These are phyloP conservation scores for Boletus speciosus DNA, from an alignment of 768 basidiomycete genomes.

Conservation along the genomic window DNA sequence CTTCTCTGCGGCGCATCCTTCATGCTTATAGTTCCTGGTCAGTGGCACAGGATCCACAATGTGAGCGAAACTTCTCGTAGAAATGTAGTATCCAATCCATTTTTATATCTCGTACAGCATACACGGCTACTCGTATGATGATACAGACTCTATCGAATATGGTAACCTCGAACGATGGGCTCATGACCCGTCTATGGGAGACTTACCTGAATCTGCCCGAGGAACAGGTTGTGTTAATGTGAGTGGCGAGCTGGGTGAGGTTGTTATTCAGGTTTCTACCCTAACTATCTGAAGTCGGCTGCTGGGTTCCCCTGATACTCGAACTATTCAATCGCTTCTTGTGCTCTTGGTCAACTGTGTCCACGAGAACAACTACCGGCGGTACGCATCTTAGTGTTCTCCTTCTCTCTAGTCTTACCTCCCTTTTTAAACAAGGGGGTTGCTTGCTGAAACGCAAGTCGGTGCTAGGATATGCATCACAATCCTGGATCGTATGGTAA, in stretches of 20 bases:
- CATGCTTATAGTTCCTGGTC: constrained; percentile 77
- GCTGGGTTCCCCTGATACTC: constrained; percentile 61
- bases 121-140: constrained; percentile 59
- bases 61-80: constrained; percentile 37
- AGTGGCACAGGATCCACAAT: constrained; percentile 55
- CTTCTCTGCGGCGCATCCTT: constrained; percentile 60
- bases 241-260: constrained; percentile 25
- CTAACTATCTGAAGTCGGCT: constrained; percentile 42
- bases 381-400: constrained; percentile 41
- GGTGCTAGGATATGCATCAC: constrained; percentile 65
- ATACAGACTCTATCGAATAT: constrained; percentile 82
- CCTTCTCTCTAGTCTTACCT: constrained; percentile 6
- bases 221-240: constrained; percentile 76
- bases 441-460: constrained; percentile 49
- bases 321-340: constrained; percentile 57
- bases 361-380: constrained; percentile 50
- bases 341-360: constrained; percentile 74
- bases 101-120: constrained; percentile 41
- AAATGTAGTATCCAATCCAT: neutral
- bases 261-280: neutral
- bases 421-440: constrained; percentile 32
- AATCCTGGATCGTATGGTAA: constrained; percentile 70
- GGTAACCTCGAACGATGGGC: constrained; percentile 65
- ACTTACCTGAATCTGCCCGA: constrained; percentile 65
- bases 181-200: constrained; percentile 59